Base-by-base conservation (phyloP, 1,284 basidiomycete genomes). In the Trichosporon ovoides region DNA sequence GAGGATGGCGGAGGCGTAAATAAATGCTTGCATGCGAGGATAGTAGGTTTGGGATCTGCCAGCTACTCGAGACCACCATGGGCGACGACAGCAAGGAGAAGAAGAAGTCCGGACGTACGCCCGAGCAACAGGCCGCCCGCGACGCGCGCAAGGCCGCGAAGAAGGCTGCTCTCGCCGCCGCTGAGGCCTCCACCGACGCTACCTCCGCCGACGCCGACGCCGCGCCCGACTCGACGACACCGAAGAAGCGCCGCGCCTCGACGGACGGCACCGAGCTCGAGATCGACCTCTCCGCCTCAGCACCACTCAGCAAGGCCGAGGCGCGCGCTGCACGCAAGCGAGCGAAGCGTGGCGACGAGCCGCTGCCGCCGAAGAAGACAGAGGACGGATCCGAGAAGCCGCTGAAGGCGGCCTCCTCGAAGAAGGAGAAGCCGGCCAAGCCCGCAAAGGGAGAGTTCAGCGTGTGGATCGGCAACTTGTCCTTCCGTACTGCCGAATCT, bases 381-480 rank as follows among this genome's bases (percentile, higher is more conserved):
- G 59, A 63, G 40, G 61, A 57, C 51, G 66, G 59, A 49, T 28
- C 38, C 28, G 57, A 66, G 38, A 63, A 63, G 51, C 54, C 46
- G 10, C 51, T 40, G 37, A 55, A 60, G 33, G 37, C 46, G 85
- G 85, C n/a, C n/a, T n/a, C 58, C 76, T 80, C 67, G 52, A 69
- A 66, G 63, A 53, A 56, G 61, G 80, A 84, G 74, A 83, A 85
- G n/a, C n/a, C n/a, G n/a, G n/a, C n/a, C n/a, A n/a, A n/a, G 38
- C 84, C 90, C 69, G 87, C 91, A 69, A 57, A 57, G 58, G 55
- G 58, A 36, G 40, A 63, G 58, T 59, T 40, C 53, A 91, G 89
- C 3, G 81, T 98, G 36, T 98, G 95, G 91, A 86, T 98, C 37
- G 95, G 96, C 48, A 98, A 98, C 76, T 73, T 98, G 71, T 84